These are phyloP conservation scores for Lentinula detonsa DNA, from an alignment of 768 basidiomycete genomes.

Conservation along the genomic window DNA sequence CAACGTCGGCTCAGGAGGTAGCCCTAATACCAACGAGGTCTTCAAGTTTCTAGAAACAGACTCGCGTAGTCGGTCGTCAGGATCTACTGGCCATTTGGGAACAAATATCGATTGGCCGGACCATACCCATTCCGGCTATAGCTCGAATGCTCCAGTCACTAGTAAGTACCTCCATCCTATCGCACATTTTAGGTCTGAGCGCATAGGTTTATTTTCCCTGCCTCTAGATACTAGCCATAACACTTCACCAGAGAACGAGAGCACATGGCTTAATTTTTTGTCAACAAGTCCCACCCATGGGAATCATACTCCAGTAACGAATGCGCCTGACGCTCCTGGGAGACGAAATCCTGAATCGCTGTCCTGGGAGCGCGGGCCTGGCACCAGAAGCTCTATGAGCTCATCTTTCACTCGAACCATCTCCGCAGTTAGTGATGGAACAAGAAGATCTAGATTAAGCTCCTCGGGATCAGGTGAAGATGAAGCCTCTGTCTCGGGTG, in stretches of 20 bases:
- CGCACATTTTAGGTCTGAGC: not conserved
- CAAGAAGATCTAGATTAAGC: not conserved
- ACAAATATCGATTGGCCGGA: conserved; percentile 3
- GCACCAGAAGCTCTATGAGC: not conserved
- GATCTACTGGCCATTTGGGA: not conserved
- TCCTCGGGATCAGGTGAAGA: conserved; percentile 5
- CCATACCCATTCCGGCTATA: not conserved
- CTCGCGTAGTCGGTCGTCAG: not conserved
- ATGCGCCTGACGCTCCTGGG: conserved; percentile 5
- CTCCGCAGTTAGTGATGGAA: not conserved
- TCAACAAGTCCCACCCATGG: conserved; percentile 13
- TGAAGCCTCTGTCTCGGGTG: conserved; percentile 3
- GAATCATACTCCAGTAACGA: not conserved
- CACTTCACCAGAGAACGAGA: conserved; percentile 6
- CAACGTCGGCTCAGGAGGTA: not conserved
- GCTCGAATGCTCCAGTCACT: not conserved
- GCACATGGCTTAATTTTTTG: conserved; percentile 26
- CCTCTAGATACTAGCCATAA: not conserved
- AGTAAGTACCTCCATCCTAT: not conserved
- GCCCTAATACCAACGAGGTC: not conserved
- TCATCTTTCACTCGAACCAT: conserved; percentile 5
- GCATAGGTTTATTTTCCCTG: not conserved
- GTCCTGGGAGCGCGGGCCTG: conserved; percentile 22
- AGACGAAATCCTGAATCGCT: conserved; percentile 14
- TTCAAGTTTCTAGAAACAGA: conserved; percentile 4